These are phyloP conservation scores for Sideroxylon spinosum DNA, from an alignment of 179 eudicot species.

Conservation along the genomic window DNA sequence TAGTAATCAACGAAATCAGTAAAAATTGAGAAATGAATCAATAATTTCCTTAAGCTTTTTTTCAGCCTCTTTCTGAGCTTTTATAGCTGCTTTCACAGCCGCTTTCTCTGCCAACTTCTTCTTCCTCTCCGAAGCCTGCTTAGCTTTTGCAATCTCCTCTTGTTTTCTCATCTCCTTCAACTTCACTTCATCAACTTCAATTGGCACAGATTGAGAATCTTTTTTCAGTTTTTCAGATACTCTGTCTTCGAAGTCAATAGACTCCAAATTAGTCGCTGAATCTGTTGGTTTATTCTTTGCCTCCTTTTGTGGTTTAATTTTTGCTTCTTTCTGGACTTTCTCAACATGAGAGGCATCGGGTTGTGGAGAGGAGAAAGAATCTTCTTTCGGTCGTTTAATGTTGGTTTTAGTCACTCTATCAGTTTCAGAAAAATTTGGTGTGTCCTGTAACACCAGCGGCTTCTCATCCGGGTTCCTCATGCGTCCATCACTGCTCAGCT, in stretches of 20 bases:
- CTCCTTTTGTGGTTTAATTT: slow-evolving; percentile 39
- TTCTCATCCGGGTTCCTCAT: slow-evolving; percentile 74
- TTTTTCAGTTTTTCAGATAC: slow-evolving; percentile 45
- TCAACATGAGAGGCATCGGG: slow-evolving; percentile 28
- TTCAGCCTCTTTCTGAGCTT: slow-evolving; percentile 91
- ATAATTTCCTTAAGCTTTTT: slow-evolving; percentile 75
- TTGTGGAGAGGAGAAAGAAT: slow-evolving; percentile 18
- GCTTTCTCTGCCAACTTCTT: slow-evolving; percentile 85
- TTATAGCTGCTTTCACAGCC: slow-evolving; percentile 74
- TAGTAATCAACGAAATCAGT: background rate
- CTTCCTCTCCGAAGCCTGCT: slow-evolving; percentile 84
- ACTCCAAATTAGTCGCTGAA: slow-evolving; percentile 21
- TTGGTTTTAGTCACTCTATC: slow-evolving; percentile 27
- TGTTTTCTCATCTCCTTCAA: slow-evolving; percentile 72
- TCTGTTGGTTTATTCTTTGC: slow-evolving; percentile 37
- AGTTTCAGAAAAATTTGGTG: slow-evolving; percentile 28
- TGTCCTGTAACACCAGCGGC: slow-evolving; percentile 39
- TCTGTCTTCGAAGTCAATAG: slow-evolving; percentile 27
- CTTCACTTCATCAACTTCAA: slow-evolving; percentile 49
- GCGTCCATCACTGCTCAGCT: slow-evolving; percentile 72
- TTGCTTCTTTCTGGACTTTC: slow-evolving; percentile 43
- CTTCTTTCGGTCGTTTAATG: slow-evolving; percentile 52
- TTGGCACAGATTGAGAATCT: slow-evolving; percentile 27
- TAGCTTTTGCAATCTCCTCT: slow-evolving; percentile 76
- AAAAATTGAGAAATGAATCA: slow-evolving; percentile 4